Conservation (phyloP, 371 early-diverging fungal genomes). For the Circinella minor region DNA sequence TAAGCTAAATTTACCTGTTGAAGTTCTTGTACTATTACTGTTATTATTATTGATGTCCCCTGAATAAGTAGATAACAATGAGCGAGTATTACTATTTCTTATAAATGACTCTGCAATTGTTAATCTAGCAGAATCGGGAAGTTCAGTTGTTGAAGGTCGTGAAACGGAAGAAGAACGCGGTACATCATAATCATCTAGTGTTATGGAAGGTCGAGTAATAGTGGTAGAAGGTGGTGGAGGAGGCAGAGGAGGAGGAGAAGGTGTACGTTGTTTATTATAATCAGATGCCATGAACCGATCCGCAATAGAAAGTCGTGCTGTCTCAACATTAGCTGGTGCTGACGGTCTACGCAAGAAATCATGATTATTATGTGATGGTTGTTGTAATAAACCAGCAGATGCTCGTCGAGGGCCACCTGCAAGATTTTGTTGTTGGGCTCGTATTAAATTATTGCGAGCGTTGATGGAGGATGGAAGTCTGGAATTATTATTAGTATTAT, state of each 20-base stretch:
- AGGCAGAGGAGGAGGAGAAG: conserved; percentile 17
- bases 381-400: conserved; percentile 7
- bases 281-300: conserved; percentile 40
- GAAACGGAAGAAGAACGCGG: not conserved
- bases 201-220: not conserved
- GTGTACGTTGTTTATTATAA: conserved; percentile 1
- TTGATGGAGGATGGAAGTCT: not conserved
- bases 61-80: not conserved
- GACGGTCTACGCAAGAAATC: conserved; percentile 15
- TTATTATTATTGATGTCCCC: conserved; percentile 3
- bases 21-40: not conserved
- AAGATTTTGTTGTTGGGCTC: conserved; percentile 7
- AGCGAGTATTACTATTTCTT: conserved; percentile 15
- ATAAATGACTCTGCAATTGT: conserved; percentile 44
- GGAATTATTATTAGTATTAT: not conserved
- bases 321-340: conserved; percentile 13
- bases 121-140: conserved; percentile 27
- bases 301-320: conserved; percentile 33
- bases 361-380: not conserved
- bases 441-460: conserved; percentile 1
- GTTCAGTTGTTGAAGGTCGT: conserved; percentile 9
- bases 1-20: not conserved
- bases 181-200: not conserved
- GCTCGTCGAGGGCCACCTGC: conserved; percentile 1
- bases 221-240: not conserved